Evolutionary conservation across 305 asterid genomes (phyloP).

Genomic region (Solanum hybrid): DNA sequence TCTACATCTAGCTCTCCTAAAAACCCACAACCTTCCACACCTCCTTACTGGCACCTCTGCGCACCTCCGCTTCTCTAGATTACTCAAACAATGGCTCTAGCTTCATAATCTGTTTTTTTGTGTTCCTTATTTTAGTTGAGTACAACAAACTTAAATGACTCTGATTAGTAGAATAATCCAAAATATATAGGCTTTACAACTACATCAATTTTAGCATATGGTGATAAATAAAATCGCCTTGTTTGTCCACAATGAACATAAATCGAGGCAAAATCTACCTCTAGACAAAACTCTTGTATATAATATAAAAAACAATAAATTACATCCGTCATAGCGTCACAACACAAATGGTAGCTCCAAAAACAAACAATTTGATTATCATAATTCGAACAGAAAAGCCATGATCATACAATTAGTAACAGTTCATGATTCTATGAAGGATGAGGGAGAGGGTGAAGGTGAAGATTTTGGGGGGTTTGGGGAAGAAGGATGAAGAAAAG

Average conservation of each 20-base stretch:
- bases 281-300: background rate
- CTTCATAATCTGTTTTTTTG: background rate
- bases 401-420: background rate
- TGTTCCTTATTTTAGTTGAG: background rate
- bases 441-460: no score
- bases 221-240: background rate
- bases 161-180: background rate
- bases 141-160: background rate
- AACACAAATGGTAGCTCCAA: background rate
- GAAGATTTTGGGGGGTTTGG: background rate
- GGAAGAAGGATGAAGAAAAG: background rate
- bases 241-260: background rate
- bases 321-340: background rate
- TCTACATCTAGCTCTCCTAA: background rate
- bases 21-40: background rate
- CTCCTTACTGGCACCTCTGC: background rate
- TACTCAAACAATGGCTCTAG: background rate
- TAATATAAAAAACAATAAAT: background rate
- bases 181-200: background rate
- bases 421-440: background rate
- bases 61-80: background rate
- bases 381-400: background rate
- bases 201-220: background rate
- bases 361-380: background rate
- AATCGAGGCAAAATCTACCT: background rate